These are phyloP conservation scores for Oryza punctata DNA, from an alignment of 176 grass and related monocot genomes.

Conservation along the genomic window DNA sequence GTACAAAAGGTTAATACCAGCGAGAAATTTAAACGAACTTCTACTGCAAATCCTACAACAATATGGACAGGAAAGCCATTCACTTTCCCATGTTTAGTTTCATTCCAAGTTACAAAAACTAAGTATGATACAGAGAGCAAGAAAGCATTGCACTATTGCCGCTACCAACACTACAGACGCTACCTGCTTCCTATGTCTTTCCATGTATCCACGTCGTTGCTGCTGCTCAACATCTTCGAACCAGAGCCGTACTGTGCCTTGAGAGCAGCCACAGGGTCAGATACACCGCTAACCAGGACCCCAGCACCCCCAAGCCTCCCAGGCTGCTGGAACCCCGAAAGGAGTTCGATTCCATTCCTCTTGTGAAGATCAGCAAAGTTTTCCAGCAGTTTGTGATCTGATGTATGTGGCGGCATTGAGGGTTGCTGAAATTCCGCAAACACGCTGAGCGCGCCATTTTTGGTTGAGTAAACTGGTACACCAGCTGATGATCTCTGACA, in stretches of 20 bases:
- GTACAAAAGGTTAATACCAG: conserved; percentile 39
- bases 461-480: conserved; percentile 63
- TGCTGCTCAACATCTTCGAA: conserved; percentile 49
- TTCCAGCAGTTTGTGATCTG: conserved; percentile 49
- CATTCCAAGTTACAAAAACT: conserved; percentile 81
- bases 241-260: conserved; percentile 56
- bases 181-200: conserved; percentile 77
- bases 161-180: conserved; percentile 34
- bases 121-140: conserved; percentile 82
- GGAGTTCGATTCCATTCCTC: conserved; percentile 51
- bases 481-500: conserved; percentile 50
- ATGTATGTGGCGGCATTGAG: conserved; percentile 40
- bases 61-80: conserved; percentile 71
- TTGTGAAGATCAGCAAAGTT: conserved; percentile 58
- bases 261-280: conserved; percentile 61
- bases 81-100: conserved; percentile 56
- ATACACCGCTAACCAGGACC: conserved; percentile 48
- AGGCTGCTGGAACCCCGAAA: conserved; percentile 64
- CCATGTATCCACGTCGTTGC: conserved; percentile 61
- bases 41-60: conserved; percentile 43
- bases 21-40: conserved; percentile 35
- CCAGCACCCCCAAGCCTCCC: conserved; percentile 49
- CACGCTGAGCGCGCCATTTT: conserved; percentile 42
- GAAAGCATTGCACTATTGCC: conserved; percentile 51
- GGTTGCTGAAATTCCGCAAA: conserved; percentile 56